Evolutionary conservation across 495 filamentous ascomycete species (phyloP).

Genomic region (Hypoxylon cercidicola): DNA sequence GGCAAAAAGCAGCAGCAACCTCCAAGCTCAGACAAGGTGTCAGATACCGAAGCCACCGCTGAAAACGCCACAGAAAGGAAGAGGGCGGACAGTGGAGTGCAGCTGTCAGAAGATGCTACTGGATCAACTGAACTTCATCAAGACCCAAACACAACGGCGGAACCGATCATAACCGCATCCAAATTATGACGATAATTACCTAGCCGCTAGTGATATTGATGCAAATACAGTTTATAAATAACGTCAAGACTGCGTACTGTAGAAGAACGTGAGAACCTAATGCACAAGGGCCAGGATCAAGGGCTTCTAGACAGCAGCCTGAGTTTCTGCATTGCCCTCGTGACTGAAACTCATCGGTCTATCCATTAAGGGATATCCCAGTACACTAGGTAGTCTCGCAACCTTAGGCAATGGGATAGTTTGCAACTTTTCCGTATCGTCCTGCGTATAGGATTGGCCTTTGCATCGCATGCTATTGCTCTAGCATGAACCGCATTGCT

Average conservation of each 20-base stretch:
- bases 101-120: conserved; percentile 24
- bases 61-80: conserved; percentile 5
- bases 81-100: conserved; percentile 29
- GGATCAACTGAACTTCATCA: conserved; percentile 19
- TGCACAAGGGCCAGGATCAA: background rate
- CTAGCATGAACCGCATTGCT: too few species aligned
- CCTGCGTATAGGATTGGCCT: too few species aligned
- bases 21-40: background rate
- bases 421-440: too few species aligned
- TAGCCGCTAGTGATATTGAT: background rate
- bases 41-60: background rate
- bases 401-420: too few species aligned
- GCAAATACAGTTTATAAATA: background rate
- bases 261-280: background rate
- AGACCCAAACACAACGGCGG: conserved; percentile 15
- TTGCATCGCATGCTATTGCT: too few species aligned
- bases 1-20: conserved; percentile 23
- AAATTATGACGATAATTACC: conserved; percentile 5
- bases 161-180: background rate
- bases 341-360: too few species aligned
- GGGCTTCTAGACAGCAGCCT: too few species aligned
- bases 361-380: too few species aligned
- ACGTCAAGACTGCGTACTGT: conserved; percentile 1
- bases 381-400: too few species aligned
- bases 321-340: too few species aligned